Evolutionary conservation across 306 rosid genomes (phyloP), one percentile per base, ranked within the genome.

Genomic region (Prunus padus): DNA sequence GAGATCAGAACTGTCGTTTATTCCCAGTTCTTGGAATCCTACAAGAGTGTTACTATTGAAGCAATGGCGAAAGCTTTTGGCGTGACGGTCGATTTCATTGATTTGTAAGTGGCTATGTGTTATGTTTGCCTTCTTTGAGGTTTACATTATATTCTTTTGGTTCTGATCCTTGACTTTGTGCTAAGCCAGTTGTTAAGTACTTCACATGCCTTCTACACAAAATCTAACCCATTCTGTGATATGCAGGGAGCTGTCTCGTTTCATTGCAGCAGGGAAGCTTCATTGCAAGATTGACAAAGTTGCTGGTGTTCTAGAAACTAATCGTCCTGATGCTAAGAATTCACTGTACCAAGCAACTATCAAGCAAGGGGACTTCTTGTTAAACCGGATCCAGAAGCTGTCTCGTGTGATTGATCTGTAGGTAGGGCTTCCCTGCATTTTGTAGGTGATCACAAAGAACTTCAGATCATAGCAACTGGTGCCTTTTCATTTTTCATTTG

Each of bases 41-140:
- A 96, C 33, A 96, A 92, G 88, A 92, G 98, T 74, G 99, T 96
- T 15, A 92, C 99, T 4, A 90, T 92, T 77, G 98, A 92, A 70
- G 99, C 98, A 45, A 92, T 92, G 99, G 98, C 99, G 1, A 96
- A 82, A 82, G 97, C 97, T n/a, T 96, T 96, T 86, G 98, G 99
- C 15, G 98, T 96, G 11, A 85, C 98, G 0, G 97, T 92, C 74
- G 99, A 96, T 51, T 96, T 96, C 77, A 96, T 96, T 79, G 98
- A 96, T 79, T 49, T 92, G 98, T 96, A 87, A 87, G 99, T 87
- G 59, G 46, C 18, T 55, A 18, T 71, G 7, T 77, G 30, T 28
- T 46, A 33, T 77, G 2, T 28, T 55, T 61, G 11, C 28, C 46
- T 75, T 19, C 54, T 61, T 56, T 75, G 7, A n/a, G 49, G 52